A percentile compares a stretch with the other conserved stretches of the same genome.
phyloP scores from a whole-genome alignment of 129 eudicot species.

The Artemisia tridentata region DNA sequence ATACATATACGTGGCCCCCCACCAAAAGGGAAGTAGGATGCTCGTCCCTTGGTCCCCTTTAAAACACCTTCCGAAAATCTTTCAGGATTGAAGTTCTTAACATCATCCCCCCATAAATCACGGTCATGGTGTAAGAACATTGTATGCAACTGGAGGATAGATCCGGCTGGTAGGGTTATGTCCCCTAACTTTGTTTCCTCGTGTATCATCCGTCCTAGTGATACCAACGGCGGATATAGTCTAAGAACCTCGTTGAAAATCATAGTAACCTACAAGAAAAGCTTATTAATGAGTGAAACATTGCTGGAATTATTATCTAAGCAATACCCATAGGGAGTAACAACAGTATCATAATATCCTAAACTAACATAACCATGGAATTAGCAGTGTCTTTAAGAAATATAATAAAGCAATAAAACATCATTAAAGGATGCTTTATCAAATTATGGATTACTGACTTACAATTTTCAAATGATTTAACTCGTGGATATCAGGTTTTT shows the following conservation, averaged over 20 bases:
- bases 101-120: conserved; percentile 51
- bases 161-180: conserved; percentile 34
- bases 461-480: conserved; percentile 27
- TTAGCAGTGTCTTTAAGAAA: too few relatives aligned
- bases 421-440: too few relatives aligned
- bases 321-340: too few relatives aligned
- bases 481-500: conserved; percentile 8
- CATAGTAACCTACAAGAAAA: conserved; percentile 22
- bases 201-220: conserved; percentile 16
- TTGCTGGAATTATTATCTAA: too few relatives aligned
- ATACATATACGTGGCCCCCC: conserved; percentile 53
- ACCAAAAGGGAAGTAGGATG: conserved; percentile 40
- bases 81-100: conserved; percentile 46
- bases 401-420: too few relatives aligned
- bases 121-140: conserved; percentile 40
- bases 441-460: background rate
- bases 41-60: conserved; percentile 38
- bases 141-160: conserved; percentile 20
- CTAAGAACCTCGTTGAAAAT: conserved; percentile 43
- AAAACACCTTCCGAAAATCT: conserved; percentile 49
- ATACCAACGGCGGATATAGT: conserved; percentile 35
- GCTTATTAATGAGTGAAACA: too few relatives aligned
- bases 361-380: too few relatives aligned
- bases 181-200: conserved; percentile 33
- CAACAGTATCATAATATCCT: too few relatives aligned